phyloP scores from a whole-genome alignment of 495 filamentous ascomycete species.

The Cairneyella variabilis region DNA sequence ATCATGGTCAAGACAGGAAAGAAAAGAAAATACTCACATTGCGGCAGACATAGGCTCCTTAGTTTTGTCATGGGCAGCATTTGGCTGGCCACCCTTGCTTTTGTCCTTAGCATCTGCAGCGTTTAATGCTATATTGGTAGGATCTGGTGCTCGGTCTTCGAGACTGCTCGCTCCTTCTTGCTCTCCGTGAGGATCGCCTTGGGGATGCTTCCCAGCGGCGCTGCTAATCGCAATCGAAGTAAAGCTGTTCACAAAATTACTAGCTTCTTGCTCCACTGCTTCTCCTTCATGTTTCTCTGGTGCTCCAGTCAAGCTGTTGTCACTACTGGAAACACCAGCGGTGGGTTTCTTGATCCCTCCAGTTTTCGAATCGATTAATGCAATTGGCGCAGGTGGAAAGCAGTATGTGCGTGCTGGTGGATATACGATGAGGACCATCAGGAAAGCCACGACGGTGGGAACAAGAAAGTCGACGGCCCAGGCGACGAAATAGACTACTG shows the following conservation, averaged over 20 bases:
- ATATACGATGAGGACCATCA: slow-evolving; percentile 65
- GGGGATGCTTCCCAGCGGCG: slow-evolving; percentile 63
- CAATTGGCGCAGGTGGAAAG: slow-evolving; percentile 72
- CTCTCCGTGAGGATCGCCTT: slow-evolving; percentile 36
- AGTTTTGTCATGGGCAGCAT: slow-evolving; percentile 67
- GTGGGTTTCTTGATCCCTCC: slow-evolving; percentile 67
- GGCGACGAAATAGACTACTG: slow-evolving; percentile 65
- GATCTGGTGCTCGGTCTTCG: slow-evolving; percentile 51
- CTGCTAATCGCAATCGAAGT: slow-evolving; percentile 71
- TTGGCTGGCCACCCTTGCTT: slow-evolving; percentile 42
- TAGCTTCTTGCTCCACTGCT: slow-evolving; percentile 81
- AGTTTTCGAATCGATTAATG: slow-evolving; percentile 56
- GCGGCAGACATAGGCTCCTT: slow-evolving; percentile 78
- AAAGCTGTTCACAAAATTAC: slow-evolving; percentile 74
- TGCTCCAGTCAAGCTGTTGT: slow-evolving; percentile 76
- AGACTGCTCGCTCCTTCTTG: slow-evolving; percentile 15
- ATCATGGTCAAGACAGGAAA: too few species aligned
- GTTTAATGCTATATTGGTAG: slow-evolving; percentile 48
- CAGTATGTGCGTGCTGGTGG: slow-evolving; percentile 58
- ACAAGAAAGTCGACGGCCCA: slow-evolving; percentile 77
- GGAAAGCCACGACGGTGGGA: slow-evolving; percentile 48
- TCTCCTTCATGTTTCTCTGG: slow-evolving; percentile 84
- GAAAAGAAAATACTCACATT: too few species aligned
- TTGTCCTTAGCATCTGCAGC: slow-evolving; percentile 56
- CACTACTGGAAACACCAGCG: slow-evolving; percentile 66